phyloP scores from a whole-genome alignment of 2,329 filamentous ascomycete genomes.

The Pseudogymnoascus pannorum region DNA sequence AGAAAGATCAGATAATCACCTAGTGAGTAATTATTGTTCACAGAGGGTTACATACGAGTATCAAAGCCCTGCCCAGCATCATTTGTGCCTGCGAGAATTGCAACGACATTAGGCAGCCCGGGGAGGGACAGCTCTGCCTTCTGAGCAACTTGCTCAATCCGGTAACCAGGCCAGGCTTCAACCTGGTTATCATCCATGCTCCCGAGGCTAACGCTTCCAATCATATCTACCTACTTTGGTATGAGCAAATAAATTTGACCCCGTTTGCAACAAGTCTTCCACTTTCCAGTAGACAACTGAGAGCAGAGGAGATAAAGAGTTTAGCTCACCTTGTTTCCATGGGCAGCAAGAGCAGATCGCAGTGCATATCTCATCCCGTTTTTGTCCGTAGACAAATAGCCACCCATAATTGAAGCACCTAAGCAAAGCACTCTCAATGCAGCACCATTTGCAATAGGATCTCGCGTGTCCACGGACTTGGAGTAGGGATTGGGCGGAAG shows the following conservation, averaged over 20 bases:
- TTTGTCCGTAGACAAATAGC: slow-evolving; percentile 8
- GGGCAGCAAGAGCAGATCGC: slow-evolving; percentile 8
- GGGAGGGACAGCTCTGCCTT: slow-evolving; percentile 8
- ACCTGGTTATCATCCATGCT: slow-evolving; percentile 13
- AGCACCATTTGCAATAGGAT: neutral
- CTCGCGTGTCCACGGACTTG: neutral
- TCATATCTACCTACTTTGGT: slow-evolving; percentile 10
- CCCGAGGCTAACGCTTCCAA: slow-evolving; percentile 11
- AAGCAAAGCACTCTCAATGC: slow-evolving; percentile 8
- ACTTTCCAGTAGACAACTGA: neutral
- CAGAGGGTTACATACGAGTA: neutral
- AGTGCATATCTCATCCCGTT: slow-evolving; percentile 14
- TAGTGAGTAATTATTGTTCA: neutral
- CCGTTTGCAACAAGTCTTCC: neutral
- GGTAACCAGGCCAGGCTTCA: slow-evolving; percentile 12
- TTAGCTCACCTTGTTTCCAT: slow-evolving; percentile 10
- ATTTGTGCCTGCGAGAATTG: slow-evolving; percentile 12
- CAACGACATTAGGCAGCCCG: slow-evolving; percentile 12
- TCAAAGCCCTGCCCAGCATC: slow-evolving; percentile 10
- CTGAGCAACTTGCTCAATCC: slow-evolving; percentile 5
- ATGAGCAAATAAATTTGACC: neutral
- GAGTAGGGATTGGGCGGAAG: neutral
- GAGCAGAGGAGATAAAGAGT: neutral
- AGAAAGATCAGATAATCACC: neutral
- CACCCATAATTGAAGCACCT: slow-evolving; percentile 13